phyloP scores from a whole-genome alignment of 1,139 yeast genomes.

The Tardiomyces depauwii region DNA sequence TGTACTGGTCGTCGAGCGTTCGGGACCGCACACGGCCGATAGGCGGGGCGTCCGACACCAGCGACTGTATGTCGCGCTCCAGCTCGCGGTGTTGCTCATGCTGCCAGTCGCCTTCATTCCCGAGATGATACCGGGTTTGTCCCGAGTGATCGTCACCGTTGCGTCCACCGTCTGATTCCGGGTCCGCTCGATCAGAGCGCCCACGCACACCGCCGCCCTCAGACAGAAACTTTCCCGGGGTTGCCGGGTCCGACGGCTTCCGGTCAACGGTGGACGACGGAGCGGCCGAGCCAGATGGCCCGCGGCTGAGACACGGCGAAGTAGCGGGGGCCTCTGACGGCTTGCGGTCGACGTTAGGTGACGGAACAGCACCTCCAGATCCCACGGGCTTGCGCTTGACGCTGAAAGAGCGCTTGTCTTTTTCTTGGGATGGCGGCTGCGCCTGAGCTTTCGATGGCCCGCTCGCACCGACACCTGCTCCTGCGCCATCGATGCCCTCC shows the following conservation, averaged over 20 bases:
- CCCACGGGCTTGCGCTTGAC: neutral
- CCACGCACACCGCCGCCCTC: too few relatives aligned
- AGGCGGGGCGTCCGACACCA: neutral
- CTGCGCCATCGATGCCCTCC: neutral
- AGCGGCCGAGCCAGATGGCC: too few relatives aligned
- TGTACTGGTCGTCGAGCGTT: neutral
- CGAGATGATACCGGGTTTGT: too few relatives aligned
- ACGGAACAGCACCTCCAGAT: neutral
- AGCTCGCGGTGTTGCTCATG: neutral
- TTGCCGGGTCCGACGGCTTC: neutral
- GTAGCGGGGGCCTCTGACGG: too few relatives aligned
- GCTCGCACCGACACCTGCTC: neutral
- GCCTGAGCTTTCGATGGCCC: neutral
- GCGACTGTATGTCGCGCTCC: neutral
- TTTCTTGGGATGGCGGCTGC: too few relatives aligned
- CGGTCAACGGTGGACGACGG: neutral
- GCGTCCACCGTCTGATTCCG: too few relatives aligned
- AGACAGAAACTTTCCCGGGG: neutral
- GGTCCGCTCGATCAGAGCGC: too few relatives aligned
- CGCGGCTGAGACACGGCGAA: too few relatives aligned
- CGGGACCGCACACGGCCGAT: neutral
- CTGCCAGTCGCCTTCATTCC: neutral
- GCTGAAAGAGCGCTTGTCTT: neutral
- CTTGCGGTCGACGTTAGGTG: neutral
- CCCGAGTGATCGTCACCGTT: too few relatives aligned